Evolutionary conservation across 1,139 yeast species (phyloP).

Genomic region (Diutina ranongensis): DNA sequence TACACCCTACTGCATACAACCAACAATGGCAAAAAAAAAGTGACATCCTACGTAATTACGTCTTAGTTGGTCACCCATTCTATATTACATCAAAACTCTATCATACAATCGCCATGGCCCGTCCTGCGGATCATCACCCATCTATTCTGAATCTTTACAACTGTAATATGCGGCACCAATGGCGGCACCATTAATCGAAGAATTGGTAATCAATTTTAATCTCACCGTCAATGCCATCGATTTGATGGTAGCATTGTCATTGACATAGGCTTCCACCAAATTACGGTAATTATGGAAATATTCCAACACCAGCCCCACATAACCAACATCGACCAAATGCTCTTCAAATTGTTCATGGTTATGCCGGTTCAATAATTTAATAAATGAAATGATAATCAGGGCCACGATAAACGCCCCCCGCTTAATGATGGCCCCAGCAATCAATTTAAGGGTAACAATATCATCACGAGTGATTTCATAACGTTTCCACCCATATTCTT

Average conservation of each 20-base stretch:
- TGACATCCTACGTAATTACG: no score
- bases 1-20: no score
- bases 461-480: conserved; percentile 16
- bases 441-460: conserved; percentile 16
- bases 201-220: conserved; percentile 28
- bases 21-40: no score
- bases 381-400: conserved; percentile 22
- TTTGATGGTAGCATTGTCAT: conserved; percentile 18
- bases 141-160: no score
- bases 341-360: conserved; percentile 13
- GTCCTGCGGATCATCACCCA: no score
- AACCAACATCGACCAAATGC: conserved; percentile 23
- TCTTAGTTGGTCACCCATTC: no score
- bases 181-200: conserved; percentile 38
- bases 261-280: conserved; percentile 20
- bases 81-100: not conserved
- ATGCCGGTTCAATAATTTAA: conserved; percentile 24
- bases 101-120: not conserved
- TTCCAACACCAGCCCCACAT: conserved; percentile 31
- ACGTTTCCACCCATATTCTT: conserved; percentile 16
- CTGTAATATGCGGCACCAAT: conserved; percentile 33
- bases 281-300: conserved; percentile 26
- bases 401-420: conserved; percentile 34
- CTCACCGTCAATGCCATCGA: conserved; percentile 21
- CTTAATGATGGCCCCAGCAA: conserved; percentile 20